Evolutionary conservation across 148 eudicot species (phyloP).

Genomic region (Chenopodium quinoa): DNA sequence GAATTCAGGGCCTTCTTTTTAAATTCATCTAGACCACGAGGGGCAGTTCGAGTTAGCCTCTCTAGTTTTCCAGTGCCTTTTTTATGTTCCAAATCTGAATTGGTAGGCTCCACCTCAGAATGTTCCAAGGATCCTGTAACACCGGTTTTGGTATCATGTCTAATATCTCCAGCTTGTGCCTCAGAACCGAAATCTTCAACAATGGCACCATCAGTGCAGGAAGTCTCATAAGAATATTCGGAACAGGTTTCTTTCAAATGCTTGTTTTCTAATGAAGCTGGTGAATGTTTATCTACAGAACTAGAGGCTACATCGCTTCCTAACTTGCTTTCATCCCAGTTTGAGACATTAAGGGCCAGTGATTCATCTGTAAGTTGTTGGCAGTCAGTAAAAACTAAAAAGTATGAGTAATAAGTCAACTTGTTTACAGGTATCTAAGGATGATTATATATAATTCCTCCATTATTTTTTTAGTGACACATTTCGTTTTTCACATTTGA

Average conservation of each 20-base stretch:
- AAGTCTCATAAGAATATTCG: slow-evolving; percentile 30
- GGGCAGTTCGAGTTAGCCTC: slow-evolving; percentile 47
- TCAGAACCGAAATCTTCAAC: slow-evolving; percentile 18
- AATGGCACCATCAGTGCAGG: slow-evolving; percentile 24
- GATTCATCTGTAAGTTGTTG: slow-evolving; percentile 44
- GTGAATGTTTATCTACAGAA: slow-evolving; percentile 23
- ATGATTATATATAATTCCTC: not conserved
- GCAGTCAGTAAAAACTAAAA: slow-evolving; percentile 7
- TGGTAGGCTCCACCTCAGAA: slow-evolving; percentile 25
- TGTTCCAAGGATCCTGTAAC: slow-evolving; percentile 20
- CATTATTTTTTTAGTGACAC: too few relatives aligned
- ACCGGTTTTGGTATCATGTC: slow-evolving; percentile 2
- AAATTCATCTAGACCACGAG: slow-evolving; percentile 79
- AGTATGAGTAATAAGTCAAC: not conserved
- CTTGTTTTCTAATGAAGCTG: slow-evolving; percentile 17
- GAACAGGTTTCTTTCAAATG: slow-evolving; percentile 20
- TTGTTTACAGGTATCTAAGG: not conserved
- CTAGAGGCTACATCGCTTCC: slow-evolving; percentile 20
- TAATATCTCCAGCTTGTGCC: slow-evolving; percentile 22
- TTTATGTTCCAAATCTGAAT: slow-evolving; percentile 22
- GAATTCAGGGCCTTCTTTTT: slow-evolving; percentile 77
- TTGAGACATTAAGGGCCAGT: slow-evolving; percentile 31
- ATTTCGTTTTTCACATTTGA: too few relatives aligned
- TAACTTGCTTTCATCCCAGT: slow-evolving; percentile 49
- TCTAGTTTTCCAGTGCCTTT: slow-evolving; percentile 47